These are phyloP conservation scores for Cymbidium sinense DNA, from an alignment of 106 monocot species.

Conservation along the genomic window DNA sequence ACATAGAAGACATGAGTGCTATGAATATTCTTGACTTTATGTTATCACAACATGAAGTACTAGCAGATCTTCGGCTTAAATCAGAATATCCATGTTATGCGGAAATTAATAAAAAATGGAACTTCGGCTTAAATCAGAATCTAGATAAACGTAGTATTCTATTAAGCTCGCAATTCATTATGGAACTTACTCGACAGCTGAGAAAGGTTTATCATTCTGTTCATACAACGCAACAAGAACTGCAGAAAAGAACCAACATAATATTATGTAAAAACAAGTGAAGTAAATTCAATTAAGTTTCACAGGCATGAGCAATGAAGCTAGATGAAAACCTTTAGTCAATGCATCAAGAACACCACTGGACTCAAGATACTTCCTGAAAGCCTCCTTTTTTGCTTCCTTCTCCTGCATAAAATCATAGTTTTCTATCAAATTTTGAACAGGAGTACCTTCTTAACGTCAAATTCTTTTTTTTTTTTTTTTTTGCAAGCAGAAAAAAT, in stretches of 20 bases:
- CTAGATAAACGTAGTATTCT: not conserved
- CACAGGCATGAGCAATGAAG: not conserved
- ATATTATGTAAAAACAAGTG: not conserved
- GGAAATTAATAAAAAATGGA: not conserved
- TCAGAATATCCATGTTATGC: not conserved
- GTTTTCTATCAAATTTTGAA: not conserved
- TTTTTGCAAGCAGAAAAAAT: not conserved
- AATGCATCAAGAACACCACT: slow-evolving; percentile 87
- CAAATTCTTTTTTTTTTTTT: not conserved
- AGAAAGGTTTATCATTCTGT: slow-evolving; percentile 71
- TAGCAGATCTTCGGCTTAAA: not conserved
- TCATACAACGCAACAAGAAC: slow-evolving; percentile 89
- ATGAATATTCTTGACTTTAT: not conserved
- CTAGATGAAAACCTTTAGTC: slow-evolving; percentile 70
- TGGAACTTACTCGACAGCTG: slow-evolving; percentile 78
- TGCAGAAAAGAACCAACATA: slow-evolving; percentile 21
- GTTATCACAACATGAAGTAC: not conserved
- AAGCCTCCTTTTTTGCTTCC: slow-evolving; percentile 91
- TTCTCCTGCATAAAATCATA: slow-evolving; percentile 46
- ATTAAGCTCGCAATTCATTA: not conserved
- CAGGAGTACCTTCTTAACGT: not conserved
- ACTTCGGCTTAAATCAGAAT: not conserved
- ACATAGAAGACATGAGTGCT: not conserved
- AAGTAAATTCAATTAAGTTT: not conserved
- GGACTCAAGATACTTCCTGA: slow-evolving; percentile 87